Base-by-base conservation (phyloP, 768 basidiomycete genomes). In the Coprinopsis sp. region DNA sequence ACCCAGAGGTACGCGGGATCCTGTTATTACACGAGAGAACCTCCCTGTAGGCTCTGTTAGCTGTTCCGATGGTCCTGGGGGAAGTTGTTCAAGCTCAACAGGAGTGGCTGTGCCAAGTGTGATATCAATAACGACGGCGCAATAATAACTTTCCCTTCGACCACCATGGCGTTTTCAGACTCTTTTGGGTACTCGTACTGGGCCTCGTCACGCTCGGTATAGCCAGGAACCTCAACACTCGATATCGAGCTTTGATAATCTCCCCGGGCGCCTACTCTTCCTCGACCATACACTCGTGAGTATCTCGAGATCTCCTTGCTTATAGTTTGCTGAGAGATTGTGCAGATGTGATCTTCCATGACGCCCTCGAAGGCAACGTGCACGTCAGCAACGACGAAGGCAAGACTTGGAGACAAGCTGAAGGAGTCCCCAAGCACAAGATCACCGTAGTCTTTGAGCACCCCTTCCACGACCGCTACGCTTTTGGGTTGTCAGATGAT, bases 341-440 rank as follows among this genome's bases (percentile, higher is more conserved):
- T 6, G 39, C 76, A 75, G 59, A 63, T 49, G 86, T 83, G 16
- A 69, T 95, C 40, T 92, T 87, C 57, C 89, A 92, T 58, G 93
- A 97, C 64, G 63, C 78, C 2, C 53, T 77, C 34, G 71, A 76
- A 12, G 79, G 86, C 11, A 73, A 81, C 52, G 71, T 98, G 8
- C 80, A 81, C 57, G 75, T 94, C 13, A 94, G 92, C 3, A 70
- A 74, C 12, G 81, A 97, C 58, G 95, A 99, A 68, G 95, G 95
- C 43, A 91, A 84, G 65, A 60, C 68, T 1, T 82, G 78, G 67
- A 72, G 72, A 6, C 67, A 63, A 22, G 76, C 73, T 11, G 66
- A 72, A 0, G 77, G 64, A 29, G 73, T 87, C 44, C 78, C 73
- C 0, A 48, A 54, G 43, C 86, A 84, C 14, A 67, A 75, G 38